Percentiles rank a stretch among this genome's conserved stretches.
phyloP scores from a whole-genome alignment of 352 stramenopile species.

The Phytophthora tubulina region DNA sequence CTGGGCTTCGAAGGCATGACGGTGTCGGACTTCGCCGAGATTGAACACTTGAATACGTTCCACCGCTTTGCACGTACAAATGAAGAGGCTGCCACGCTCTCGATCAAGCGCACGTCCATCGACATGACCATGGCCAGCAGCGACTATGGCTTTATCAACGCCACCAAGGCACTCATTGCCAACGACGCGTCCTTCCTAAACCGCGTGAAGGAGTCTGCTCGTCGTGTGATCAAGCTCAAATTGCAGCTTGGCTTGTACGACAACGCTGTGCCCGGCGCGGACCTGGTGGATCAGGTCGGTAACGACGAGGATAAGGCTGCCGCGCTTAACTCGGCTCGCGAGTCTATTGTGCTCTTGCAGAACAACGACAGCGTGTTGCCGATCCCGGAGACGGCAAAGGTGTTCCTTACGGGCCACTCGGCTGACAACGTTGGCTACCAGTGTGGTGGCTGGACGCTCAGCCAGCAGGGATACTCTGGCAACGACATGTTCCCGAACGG shows the following conservation, averaged over 20 bases:
- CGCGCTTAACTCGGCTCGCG: conserved; percentile 57
- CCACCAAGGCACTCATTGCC: conserved; percentile 55
- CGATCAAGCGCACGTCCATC: conserved; percentile 78
- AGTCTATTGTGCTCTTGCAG: no score
- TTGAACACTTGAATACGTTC: conserved; percentile 80
- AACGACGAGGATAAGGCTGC: conserved; percentile 50
- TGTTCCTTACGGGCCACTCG: no score
- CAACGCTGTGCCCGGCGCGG: conserved; percentile 56
- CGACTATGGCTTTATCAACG: conserved; percentile 60
- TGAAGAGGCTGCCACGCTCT: conserved; percentile 62
- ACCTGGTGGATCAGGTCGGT: conserved; percentile 56
- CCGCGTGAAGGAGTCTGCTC: conserved; percentile 63
- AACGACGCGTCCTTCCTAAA: conserved; percentile 39
- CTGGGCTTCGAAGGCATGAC: conserved; percentile 86
- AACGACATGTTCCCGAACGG: conserved; percentile 71
- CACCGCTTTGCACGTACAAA: conserved; percentile 54
- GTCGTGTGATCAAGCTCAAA: conserved; percentile 79
- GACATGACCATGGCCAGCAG: conserved; percentile 91
- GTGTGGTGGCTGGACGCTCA: conserved; percentile 79
- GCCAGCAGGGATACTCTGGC: conserved; percentile 81
- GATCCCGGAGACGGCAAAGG: no score
- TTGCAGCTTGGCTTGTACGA: conserved; percentile 71
- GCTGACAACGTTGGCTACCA: conserved; percentile 32
- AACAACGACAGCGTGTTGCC: no score
- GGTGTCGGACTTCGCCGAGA: conserved; percentile 92